A percentile compares a stretch with the other conserved stretches of the same genome.
These are phyloP conservation scores for Crithidia sp. DNA, from an alignment of 208 protist genomes.

Conservation along the genomic window DNA sequence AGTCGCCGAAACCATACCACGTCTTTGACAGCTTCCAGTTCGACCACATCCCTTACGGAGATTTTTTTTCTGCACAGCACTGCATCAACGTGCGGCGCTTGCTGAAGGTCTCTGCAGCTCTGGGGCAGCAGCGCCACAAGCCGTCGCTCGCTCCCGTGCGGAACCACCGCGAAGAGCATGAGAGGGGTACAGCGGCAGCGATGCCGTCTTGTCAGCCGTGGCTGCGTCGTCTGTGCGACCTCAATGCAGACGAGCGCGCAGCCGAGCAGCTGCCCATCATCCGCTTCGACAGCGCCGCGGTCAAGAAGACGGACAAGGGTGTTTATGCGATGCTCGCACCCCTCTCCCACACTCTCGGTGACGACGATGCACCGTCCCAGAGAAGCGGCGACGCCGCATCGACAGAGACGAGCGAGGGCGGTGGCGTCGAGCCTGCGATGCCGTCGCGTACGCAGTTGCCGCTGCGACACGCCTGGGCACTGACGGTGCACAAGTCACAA, in stretches of 20 bases:
- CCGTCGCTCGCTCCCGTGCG: too few relatives aligned
- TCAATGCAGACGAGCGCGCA: conserved; percentile 29
- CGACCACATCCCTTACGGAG: conserved; percentile 41
- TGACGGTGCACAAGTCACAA: conserved; percentile 96
- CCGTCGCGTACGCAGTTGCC: conserved; percentile 83
- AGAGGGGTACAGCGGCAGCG: too few relatives aligned
- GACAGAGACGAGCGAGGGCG: background rate
- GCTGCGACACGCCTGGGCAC: conserved; percentile 92
- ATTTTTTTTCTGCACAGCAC: background rate
- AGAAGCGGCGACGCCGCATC: background rate
- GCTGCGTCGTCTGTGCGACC: conserved; percentile 37
- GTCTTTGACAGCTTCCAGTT: background rate
- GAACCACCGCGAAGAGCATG: too few relatives aligned
- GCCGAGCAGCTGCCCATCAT: conserved; percentile 53
- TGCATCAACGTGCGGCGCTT: background rate
- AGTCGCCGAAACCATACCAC: too few relatives aligned
- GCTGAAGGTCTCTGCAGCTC: background rate
- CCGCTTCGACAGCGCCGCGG: conserved; percentile 22
- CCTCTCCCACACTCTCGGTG: background rate
- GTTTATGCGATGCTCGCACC: conserved; percentile 13
- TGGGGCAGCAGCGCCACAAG: too few relatives aligned
- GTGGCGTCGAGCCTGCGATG: conserved; percentile 16
- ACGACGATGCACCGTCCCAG: background rate
- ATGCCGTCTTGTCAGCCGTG: background rate
- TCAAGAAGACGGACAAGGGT: too few relatives aligned